Evolutionary conservation across 2,329 filamentous ascomycete species (phyloP), one percentile per base, ranked within the genome.

Genomic region (Thelonectria rubi): DNA sequence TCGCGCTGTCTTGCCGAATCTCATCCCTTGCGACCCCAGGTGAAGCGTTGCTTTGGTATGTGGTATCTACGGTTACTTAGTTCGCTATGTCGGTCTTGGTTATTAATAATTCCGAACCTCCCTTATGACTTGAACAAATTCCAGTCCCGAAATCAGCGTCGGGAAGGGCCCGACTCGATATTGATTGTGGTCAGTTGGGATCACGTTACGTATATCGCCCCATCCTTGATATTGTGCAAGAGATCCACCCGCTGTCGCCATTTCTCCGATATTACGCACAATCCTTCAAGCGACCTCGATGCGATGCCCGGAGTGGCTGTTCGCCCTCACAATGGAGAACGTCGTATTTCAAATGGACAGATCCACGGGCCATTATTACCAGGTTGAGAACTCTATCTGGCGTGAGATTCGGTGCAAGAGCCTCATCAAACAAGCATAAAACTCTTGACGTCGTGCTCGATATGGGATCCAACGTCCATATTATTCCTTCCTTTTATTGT

Each of bases 191-290:
- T 15, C 34, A 37, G 11, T 37, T 37, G 34, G 34, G 34, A 37
- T 34, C 32, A 34, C 32, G 32, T 34, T 34, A 34, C 10, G 32
- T 34, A 37, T 37, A 37, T 37, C 34, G 21, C 21, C n/a, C 45
- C 45, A 47, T 47, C 8, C 3, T 26, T 8, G 24, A 10, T 15
- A 52, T 56, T 43, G 40, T 53, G 58, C 58, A 61, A 61, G 47
- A 39, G 58, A 20, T 56, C 58, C 58, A 56, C 53, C 24, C 7
- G 14, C 11, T 56, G 52, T 52, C 52, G 53, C 42, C 7, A 61
- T 61, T 14, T 14, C 11, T 37, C 50, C 5, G 21, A 32, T 17
- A 20, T 14, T 53, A 3, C 43, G 20, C 46, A 45, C 18, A 37
- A 42, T 43, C 12, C n/a, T 24, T 15, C 26, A 53, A 24, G 34